phyloP scores from a whole-genome alignment of 192 early-diverging fungal species.

The Coemansia sp. region DNA sequence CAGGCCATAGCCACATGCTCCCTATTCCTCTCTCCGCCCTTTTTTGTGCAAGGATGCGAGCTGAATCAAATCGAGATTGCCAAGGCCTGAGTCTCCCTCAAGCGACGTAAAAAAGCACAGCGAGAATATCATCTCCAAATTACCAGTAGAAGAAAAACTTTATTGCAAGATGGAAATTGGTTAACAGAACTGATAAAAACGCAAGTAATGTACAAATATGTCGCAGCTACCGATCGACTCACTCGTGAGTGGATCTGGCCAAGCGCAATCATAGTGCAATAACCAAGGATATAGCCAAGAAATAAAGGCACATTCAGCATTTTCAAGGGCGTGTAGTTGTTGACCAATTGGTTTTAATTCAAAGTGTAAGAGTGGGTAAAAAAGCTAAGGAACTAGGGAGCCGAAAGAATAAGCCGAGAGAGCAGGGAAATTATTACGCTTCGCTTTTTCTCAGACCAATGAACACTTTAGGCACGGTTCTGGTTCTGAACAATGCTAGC shows the following conservation, averaged over 20 bases:
- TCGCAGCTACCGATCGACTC: too few relatives aligned
- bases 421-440: neutral
- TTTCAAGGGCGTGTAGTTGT: neutral
- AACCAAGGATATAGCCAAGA: neutral
- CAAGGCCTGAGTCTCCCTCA: too few relatives aligned
- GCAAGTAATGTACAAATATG: too few relatives aligned
- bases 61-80: neutral
- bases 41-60: neutral
- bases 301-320: too few relatives aligned
- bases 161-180: too few relatives aligned
- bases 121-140: too few relatives aligned
- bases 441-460: neutral
- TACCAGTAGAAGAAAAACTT: too few relatives aligned
- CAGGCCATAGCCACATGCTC: neutral
- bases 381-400: neutral
- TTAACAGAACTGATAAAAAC: too few relatives aligned
- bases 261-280: too few relatives aligned
- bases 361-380: neutral
- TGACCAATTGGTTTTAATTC: neutral
- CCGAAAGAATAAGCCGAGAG: slow-evolving; percentile 1
- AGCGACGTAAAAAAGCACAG: too few relatives aligned
- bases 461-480: slow-evolving; percentile 38
- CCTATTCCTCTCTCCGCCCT: neutral
- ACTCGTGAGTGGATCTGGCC: too few relatives aligned
- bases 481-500: slow-evolving; percentile 51